Evolutionary conservation across 2,329 filamentous ascomycete species (phyloP).

Genomic region (Aspergillus sojae): DNA sequence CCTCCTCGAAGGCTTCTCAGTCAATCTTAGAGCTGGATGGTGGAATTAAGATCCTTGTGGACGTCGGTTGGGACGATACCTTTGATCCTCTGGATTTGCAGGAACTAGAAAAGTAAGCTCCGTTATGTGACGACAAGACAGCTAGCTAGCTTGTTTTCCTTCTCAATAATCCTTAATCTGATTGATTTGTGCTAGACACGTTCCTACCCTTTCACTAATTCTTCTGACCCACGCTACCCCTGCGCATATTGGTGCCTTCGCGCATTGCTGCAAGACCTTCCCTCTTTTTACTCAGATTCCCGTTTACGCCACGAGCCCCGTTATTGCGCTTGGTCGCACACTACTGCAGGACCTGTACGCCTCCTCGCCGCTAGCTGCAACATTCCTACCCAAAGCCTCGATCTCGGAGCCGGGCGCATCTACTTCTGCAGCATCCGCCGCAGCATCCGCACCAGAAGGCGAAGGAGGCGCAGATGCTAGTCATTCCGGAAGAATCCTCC

Average conservation of each 20-base stretch:
- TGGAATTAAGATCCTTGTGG: constrained; percentile 90
- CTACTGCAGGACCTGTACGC: constrained; percentile 90
- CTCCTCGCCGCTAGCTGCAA: constrained; percentile 84
- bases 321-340: constrained; percentile 89
- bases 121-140: constrained; percentile 6
- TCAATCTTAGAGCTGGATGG: constrained; percentile 97
- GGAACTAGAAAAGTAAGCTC: constrained; percentile 80
- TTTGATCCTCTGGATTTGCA: constrained; percentile 82
- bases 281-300: constrained; percentile 90
- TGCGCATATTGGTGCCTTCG: constrained; percentile 88
- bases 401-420: constrained; percentile 61
- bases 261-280: constrained; percentile 95
- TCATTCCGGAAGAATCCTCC: constrained; percentile 51
- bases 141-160: constrained; percentile 13
- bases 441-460: constrained; percentile 29
- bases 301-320: constrained; percentile 89
- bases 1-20: constrained; percentile 79
- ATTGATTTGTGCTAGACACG: constrained; percentile 61
- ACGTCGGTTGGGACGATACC: constrained; percentile 92
- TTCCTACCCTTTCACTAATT: constrained; percentile 88
- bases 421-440: constrained; percentile 44
- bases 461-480: constrained; percentile 35
- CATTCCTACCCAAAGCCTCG: constrained; percentile 73
- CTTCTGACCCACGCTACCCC: constrained; percentile 93
- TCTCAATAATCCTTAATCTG: constrained; percentile 2